phyloP scores from a whole-genome alignment of 306 rosid genomes.

The Begonia fuchsioides region DNA sequence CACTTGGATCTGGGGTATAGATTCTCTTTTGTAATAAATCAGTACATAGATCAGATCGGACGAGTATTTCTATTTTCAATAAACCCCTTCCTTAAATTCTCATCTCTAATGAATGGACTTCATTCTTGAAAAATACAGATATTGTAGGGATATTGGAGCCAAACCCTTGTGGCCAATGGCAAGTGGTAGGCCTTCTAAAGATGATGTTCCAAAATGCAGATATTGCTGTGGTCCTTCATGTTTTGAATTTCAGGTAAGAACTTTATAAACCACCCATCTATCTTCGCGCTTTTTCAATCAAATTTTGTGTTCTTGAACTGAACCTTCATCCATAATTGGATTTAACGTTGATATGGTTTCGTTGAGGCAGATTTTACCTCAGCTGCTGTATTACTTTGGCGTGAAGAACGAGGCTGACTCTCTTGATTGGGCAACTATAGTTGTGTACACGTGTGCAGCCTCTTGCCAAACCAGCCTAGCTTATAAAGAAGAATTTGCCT shows the following conservation, averaged over 20 bases:
- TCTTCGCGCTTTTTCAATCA: too few relatives aligned
- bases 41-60: too few relatives aligned
- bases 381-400: slow-evolving; percentile 43
- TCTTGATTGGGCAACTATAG: slow-evolving; percentile 62
- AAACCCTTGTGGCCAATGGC: slow-evolving; percentile 58
- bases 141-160: slow-evolving; percentile 34
- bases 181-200: slow-evolving; percentile 57
- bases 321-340: too few relatives aligned
- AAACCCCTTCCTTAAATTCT: too few relatives aligned
- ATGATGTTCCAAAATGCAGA: slow-evolving; percentile 28
- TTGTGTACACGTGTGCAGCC: slow-evolving; percentile 47
- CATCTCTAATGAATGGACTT: too few relatives aligned
- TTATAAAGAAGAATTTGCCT: slow-evolving; percentile 53
- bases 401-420: slow-evolving; percentile 43
- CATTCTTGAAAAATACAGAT: slow-evolving; percentile 27
- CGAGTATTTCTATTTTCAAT: too few relatives aligned
- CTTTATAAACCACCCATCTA: too few relatives aligned
- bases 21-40: too few relatives aligned
- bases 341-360: background rate
- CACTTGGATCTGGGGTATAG: too few relatives aligned
- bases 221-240: slow-evolving; percentile 28
- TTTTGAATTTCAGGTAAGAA: slow-evolving; percentile 41
- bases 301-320: too few relatives aligned
- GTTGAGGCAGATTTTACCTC: slow-evolving; percentile 47
- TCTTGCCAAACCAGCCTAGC: slow-evolving; percentile 37